Conservation (phyloP, 306 rosid genomes). For the Malus orientalis region DNA sequence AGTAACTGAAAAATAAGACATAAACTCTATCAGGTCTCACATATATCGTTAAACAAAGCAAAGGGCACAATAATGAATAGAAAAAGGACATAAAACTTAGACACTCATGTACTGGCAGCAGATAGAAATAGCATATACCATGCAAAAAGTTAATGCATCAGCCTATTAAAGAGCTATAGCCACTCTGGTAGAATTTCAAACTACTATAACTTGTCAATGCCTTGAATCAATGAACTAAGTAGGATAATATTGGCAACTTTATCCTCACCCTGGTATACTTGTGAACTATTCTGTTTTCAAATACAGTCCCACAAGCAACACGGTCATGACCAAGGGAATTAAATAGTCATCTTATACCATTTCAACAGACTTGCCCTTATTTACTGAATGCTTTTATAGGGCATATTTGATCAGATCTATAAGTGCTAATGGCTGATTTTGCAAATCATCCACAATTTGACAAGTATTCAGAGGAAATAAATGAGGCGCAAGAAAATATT, state of each 20-base stretch:
- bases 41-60: not conserved
- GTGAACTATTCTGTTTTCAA: not conserved
- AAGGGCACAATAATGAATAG: not conserved
- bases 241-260: too few relatives aligned
- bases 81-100: not conserved
- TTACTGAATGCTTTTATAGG: not conserved
- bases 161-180: not conserved
- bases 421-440: not conserved
- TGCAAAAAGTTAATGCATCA: not conserved
- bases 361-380: not conserved
- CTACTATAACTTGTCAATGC: not conserved
- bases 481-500: not conserved
- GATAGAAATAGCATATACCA: not conserved
- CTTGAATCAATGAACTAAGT: not conserved
- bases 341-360: not conserved
- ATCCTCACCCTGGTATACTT: not conserved
- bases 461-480: not conserved
- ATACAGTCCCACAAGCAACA: not conserved
- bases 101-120: not conserved
- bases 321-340: not conserved
- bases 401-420: not conserved
- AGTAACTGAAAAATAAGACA: conserved; percentile 38
- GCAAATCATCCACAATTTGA: not conserved
- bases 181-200: not conserved
- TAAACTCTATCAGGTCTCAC: conserved; percentile 6